Evolutionary conservation across 148 eudicot genomes (phyloP).

Genomic region (Selenicereus undatus): DNA sequence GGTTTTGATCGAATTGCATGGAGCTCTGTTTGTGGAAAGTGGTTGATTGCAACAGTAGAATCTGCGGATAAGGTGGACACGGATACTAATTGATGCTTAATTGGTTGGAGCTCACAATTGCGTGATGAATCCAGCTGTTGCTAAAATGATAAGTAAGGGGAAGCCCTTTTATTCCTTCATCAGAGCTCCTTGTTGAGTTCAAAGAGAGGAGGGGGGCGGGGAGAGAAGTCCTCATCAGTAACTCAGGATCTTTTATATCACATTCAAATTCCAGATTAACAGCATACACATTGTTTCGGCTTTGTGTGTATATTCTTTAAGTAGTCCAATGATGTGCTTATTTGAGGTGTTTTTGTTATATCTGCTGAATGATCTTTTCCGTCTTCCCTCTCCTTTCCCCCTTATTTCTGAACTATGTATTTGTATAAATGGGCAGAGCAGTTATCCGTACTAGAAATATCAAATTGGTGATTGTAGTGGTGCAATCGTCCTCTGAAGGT

Average conservation of each 20-base stretch:
- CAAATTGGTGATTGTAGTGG: slow-evolving; percentile 70
- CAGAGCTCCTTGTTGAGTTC: background rate
- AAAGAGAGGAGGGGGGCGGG: background rate
- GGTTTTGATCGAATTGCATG: background rate
- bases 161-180: background rate
- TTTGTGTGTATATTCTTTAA: background rate
- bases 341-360: background rate
- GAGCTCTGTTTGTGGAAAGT: background rate
- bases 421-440: slow-evolving; percentile 41
- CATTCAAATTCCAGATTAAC: background rate
- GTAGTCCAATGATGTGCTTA: background rate
- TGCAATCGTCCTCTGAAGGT: slow-evolving; percentile 59
- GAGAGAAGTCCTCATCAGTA: background rate
- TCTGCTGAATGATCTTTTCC: background rate
- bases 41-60: background rate
- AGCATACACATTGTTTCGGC: background rate
- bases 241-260: background rate
- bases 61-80: background rate
- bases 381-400: background rate
- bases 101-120: background rate
- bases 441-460: slow-evolving; percentile 62
- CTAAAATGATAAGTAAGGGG: background rate
- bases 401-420: background rate
- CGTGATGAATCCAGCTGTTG: background rate
- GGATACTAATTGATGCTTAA: background rate